These are phyloP conservation scores for Massariosphaeria phaeospora DNA, from an alignment of 495 filamentous ascomycete species.

Conservation along the genomic window DNA sequence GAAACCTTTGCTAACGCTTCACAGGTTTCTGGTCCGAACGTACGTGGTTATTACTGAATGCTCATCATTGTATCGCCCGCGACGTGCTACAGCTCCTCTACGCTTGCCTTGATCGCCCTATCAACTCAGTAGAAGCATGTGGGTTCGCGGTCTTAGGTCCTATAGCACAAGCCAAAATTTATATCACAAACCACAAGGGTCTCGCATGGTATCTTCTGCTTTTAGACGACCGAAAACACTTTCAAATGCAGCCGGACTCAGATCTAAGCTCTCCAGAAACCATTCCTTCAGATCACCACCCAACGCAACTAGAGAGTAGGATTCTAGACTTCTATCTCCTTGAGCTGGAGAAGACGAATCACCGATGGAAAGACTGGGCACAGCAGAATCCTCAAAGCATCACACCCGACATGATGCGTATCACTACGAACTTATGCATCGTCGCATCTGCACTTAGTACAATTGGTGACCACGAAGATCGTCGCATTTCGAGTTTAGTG, in stretches of 20 bases:
- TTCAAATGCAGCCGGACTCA: constrained; percentile 7
- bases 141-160: constrained; percentile 32
- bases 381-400: constrained; percentile 31
- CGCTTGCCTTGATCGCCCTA: constrained; percentile 38
- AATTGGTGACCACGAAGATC: constrained; percentile 21
- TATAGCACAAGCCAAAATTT: constrained; percentile 43
- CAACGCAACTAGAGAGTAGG: constrained; percentile 19
- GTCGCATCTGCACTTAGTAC: constrained; percentile 24
- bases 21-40: constrained; percentile 40
- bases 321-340: constrained; percentile 32
- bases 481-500: constrained; percentile 26
- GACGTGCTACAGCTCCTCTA: constrained; percentile 42
- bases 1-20: constrained; percentile 26
- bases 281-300: not conserved
- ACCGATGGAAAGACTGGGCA: constrained; percentile 31
- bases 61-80: constrained; percentile 37
- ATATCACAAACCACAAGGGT: constrained; percentile 23
- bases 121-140: constrained; percentile 1
- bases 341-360: constrained; percentile 30
- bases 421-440: constrained; percentile 34
- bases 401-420: constrained; percentile 38
- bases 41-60: constrained; percentile 35
- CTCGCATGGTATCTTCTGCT: constrained; percentile 43
- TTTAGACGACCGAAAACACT: constrained; percentile 17
- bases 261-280: not conserved